Percentiles rank a stretch among this genome's conserved stretches.
Evolutionary conservation across 1,139 yeast genomes (phyloP).

Genomic region (Debaryomycetaceae sp.): DNA sequence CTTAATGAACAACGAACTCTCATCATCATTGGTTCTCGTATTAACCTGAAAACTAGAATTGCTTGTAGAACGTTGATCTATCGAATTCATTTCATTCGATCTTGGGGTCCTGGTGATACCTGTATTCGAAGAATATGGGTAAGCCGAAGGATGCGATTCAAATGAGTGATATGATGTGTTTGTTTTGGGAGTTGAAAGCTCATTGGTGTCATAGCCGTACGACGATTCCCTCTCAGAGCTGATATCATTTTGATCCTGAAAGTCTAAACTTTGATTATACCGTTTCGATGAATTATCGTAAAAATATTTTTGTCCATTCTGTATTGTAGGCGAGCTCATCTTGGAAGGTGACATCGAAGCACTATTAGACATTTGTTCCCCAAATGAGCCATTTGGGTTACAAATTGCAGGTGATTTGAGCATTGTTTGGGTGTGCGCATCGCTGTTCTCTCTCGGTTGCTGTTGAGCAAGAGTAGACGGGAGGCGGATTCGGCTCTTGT

Average conservation of each 20-base stretch:
- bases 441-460: conserved; percentile 1
- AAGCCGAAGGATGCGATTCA: neutral
- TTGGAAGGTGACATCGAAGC: neutral
- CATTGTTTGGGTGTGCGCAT: neutral
- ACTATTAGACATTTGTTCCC: neutral
- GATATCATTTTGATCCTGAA: neutral
- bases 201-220: neutral
- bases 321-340: neutral
- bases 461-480: conserved; percentile 22
- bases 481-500: conserved; percentile 32
- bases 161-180: neutral
- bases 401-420: neutral
- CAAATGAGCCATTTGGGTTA: neutral
- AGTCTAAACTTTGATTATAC: neutral
- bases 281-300: neutral
- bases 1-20: conserved; percentile 48
- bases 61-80: conserved; percentile 3
- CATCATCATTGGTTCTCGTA: conserved; percentile 27
- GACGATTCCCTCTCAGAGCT: neutral
- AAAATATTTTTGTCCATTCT: neutral
- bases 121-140: neutral
- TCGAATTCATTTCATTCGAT: conserved; percentile 3
- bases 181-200: neutral
- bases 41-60: conserved; percentile 23
- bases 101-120: conserved; percentile 3